These are phyloP conservation scores for Rubroshorea leprosula DNA, from an alignment of 345 rosid genomes.

Conservation along the genomic window DNA sequence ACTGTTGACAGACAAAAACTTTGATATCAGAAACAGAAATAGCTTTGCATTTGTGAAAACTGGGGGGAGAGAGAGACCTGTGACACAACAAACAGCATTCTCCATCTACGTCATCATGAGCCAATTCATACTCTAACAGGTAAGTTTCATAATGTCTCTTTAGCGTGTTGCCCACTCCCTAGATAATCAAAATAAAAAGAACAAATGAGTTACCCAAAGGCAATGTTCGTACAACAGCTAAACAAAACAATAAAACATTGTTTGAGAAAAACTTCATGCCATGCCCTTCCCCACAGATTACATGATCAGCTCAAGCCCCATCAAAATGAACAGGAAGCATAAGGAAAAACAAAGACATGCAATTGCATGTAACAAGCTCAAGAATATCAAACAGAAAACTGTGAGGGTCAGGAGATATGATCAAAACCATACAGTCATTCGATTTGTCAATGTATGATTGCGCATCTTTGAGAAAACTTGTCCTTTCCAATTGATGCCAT, in stretches of 20 bases:
- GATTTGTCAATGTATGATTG: slow-evolving; percentile 89
- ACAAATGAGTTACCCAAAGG: neutral
- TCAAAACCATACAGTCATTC: slow-evolving; percentile 78
- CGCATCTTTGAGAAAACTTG: slow-evolving; percentile 99
- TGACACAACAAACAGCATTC: slow-evolving; percentile 97
- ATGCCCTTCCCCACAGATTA: slow-evolving; percentile 1
- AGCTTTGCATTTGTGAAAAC: neutral
- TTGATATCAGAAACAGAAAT: slow-evolving; percentile 16
- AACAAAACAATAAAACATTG: too few relatives aligned
- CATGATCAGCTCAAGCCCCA: neutral
- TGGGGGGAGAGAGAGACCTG: slow-evolving; percentile 37
- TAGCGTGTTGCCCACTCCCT: slow-evolving; percentile 97
- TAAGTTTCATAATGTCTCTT: slow-evolving; percentile 96
- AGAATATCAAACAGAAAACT: slow-evolving; percentile 10
- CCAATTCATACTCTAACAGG: slow-evolving; percentile 90
- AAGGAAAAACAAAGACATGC: neutral
- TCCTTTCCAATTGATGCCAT: slow-evolving; percentile 99
- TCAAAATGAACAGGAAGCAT: neutral
- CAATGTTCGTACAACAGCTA: neutral
- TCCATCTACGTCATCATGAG: slow-evolving; percentile 97
- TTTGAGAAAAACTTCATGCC: too few relatives aligned
- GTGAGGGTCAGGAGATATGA: neutral
- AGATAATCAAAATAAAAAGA: slow-evolving; percentile 13
- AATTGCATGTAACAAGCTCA: neutral
- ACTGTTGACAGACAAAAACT: slow-evolving; percentile 46